Evolutionary conservation across 352 stramenopile species (phyloP), one percentile per base, ranked within the genome.

Genomic region (Pythium pyrilobum): DNA sequence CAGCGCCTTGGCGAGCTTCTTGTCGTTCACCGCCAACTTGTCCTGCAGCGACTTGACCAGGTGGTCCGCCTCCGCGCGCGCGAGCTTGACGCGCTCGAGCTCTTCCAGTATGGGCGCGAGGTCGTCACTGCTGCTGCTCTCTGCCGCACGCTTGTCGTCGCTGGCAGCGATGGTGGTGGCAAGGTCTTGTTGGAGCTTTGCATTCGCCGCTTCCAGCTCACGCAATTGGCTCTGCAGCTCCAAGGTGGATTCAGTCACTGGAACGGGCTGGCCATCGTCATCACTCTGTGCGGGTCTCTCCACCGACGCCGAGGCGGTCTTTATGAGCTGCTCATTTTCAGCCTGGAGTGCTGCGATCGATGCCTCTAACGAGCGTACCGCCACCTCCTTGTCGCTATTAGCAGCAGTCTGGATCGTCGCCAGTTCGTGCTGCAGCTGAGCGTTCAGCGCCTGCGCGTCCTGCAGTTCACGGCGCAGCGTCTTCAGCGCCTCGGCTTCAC

Each of bases 41-140:
- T 80, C 66, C 63, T 86, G 64, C n/a, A 85, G 48, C 9, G 45
- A 55, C 13, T 74, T 68, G 1, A 73, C 51, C 25, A 67, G 50
- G 46, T 87, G 77, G 2, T 64, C 62, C 11, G 65, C 47, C 36
- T 87, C 77, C 0, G 74, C 76, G 23, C 53, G 72, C 40, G 72
- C 64, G 16, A 87, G 40, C 38, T 87, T 89, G 23, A 85, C 72
- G 23, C 63, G 67, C 27, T 91, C 76, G 5, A 91, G 59, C 39
- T 91, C 72, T 42, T 77, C 64, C 50, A 85, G 62, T 15, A 87
- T 59, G 0, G 66, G 34, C 8, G 55, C 51, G 21, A 83, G 12
- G 31, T 64, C 56, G 27, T 47, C 42, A 29, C 13, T 37, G 37
- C 23, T 60, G 31, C 24, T 33, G 4, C 27, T 38, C 6, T 27